Conservation (phyloP, 768 basidiomycete species). For the Lactarius pseudohatsudake region DNA sequence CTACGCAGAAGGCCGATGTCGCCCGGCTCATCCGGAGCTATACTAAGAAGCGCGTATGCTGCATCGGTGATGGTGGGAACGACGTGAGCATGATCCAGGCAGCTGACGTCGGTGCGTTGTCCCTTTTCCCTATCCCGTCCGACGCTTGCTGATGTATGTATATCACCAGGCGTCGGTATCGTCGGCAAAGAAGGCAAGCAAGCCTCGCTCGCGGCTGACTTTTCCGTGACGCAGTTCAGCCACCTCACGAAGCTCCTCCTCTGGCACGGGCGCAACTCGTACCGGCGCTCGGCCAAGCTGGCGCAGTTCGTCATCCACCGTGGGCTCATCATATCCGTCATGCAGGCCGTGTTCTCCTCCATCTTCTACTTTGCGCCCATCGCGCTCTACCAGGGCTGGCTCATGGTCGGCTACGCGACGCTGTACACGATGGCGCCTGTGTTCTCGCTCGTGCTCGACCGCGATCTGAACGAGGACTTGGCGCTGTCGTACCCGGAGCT, state of each 20-base stretch:
- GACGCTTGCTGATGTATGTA: conserved; percentile 29
- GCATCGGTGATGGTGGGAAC: conserved; percentile 98
- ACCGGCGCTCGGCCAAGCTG: conserved; percentile 95
- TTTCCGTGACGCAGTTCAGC: conserved; percentile 97
- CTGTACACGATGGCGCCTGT: conserved; percentile 98
- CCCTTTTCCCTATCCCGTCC: not conserved
- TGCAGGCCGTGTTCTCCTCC: conserved; percentile 95
- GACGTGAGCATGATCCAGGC: conserved; percentile 99
- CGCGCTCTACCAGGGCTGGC: conserved; percentile 96
- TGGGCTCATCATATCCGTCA: conserved; percentile 94
- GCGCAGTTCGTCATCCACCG: conserved; percentile 99
- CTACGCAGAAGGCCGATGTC: conserved; percentile 98
- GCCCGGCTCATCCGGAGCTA: conserved; percentile 87
- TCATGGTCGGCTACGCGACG: conserved; percentile 96
- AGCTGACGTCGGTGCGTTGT: conserved; percentile 87
- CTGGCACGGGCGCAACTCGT: conserved; percentile 99
- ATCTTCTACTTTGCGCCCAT: conserved; percentile 96
- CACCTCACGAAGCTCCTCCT: conserved; percentile 92
- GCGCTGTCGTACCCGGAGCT: conserved; percentile 95
- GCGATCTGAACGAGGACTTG: conserved; percentile 93
- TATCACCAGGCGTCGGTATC: conserved; percentile 79
- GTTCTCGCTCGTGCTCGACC: conserved; percentile 94
- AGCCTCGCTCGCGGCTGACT: conserved; percentile 98
- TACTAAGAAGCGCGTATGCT: conserved; percentile 95
- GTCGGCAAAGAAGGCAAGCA: conserved; percentile 99